Evolutionary conservation across 257 asterid species (phyloP).

Genomic region (Penstemon davidsonii): DNA sequence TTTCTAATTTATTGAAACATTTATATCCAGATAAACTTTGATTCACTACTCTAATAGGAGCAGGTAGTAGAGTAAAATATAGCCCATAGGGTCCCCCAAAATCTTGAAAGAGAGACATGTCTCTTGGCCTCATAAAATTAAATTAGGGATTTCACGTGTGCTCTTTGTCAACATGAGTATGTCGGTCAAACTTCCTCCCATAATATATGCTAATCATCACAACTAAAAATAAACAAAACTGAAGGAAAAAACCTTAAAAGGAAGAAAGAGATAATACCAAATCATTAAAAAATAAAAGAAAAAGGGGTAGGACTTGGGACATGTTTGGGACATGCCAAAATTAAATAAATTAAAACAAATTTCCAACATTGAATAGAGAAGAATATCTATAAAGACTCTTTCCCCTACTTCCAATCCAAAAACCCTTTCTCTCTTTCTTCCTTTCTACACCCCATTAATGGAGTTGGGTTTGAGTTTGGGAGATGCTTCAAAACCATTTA

Average conservation of each 20-base stretch:
- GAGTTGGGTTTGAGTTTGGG: constrained; percentile 79
- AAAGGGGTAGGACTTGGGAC: constrained; percentile 26
- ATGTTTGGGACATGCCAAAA: constrained; percentile 41
- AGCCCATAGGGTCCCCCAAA: constrained; percentile 41
- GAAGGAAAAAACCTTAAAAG: constrained; percentile 27
- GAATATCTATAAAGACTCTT: constrained; percentile 56
- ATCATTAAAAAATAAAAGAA: constrained; percentile 29
- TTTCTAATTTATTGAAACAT: too few relatives aligned
- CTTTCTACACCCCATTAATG: constrained; percentile 33
- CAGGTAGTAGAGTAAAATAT: too few relatives aligned
- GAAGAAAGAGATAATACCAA: constrained; percentile 26
- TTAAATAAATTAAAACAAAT: constrained; percentile 27
- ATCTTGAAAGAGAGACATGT: constrained; percentile 55
- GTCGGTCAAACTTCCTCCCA: constrained; percentile 54
- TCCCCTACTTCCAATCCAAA: constrained; percentile 34
- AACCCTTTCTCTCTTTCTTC: neutral
- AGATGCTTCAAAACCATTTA: constrained; percentile 40
- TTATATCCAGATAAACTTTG: too few relatives aligned
- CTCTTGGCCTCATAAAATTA: constrained; percentile 37
- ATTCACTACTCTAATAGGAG: too few relatives aligned
- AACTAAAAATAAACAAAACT: constrained; percentile 20
- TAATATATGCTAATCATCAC: constrained; percentile 41
- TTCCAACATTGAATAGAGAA: constrained; percentile 43
- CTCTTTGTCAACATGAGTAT: constrained; percentile 51
- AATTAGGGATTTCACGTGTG: constrained; percentile 56